Evolutionary conservation across 768 basidiomycete genomes (phyloP), one percentile per base, ranked within the genome.

Genomic region (Flagelloscypha sp.): DNA sequence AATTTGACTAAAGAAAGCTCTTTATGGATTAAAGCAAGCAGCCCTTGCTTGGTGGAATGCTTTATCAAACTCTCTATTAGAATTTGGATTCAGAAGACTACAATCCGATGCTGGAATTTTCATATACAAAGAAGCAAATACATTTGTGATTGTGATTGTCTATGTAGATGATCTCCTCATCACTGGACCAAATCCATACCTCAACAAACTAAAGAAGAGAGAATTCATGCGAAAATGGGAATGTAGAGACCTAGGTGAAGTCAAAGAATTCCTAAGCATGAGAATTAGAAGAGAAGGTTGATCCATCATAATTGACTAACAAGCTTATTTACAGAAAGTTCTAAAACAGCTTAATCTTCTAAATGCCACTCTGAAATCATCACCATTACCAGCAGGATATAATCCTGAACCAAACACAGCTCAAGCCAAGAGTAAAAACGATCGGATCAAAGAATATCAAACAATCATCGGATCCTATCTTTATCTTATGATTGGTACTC

Each of bases 11-110:
- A 15, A 19, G 2, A 49, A 49, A 18, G 47, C 48, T 2, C 38
- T 61, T 1, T 61, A 61, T 37, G 53, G 59, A 0, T 49, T 61
- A 1, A 53, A 55, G 23, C 56, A 58, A 31, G 47, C 56, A 2
- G 46, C 42, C 1, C 37, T 36, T 8, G 39, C 44, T 21, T 61
- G 56, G 48, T 48, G 53, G 28, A 31, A 30, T 17, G 39, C 41
- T 25, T 31, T 57, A 4, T 25, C 40, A 6, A 8, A 20, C 1
- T 34, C 33, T n/a, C n/a, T n/a, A n/a, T n/a, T n/a, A n/a, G n/a
- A n/a, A n/a, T n/a, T 58, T 7, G 55, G 60, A 16, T 63, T 51
- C 36, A 40, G 7, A 6, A 30, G 41, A 7, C 33, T 51, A 5
- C 33, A 39, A 3, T 46, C 50, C 21, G 56, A 59, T 35, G 30